Conservation (phyloP, 805 yeast species). For the Scheffersomyces stipitis region DNA sequence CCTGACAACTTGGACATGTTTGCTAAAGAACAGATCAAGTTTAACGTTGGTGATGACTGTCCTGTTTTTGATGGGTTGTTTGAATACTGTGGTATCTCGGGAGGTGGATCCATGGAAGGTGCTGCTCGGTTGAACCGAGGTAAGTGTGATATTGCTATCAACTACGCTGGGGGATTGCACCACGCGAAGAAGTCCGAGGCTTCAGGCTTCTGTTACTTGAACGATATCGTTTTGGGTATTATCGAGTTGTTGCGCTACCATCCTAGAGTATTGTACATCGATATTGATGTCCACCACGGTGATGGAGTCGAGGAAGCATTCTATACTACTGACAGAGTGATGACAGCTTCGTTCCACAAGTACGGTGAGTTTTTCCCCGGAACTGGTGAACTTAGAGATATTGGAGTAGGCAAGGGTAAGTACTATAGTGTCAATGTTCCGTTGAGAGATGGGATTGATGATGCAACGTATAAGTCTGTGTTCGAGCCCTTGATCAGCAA, state of each 20-base stretch:
- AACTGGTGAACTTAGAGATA: slow-evolving; percentile 82
- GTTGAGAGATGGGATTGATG: slow-evolving; percentile 90
- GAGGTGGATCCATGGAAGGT: slow-evolving; percentile 91
- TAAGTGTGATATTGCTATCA: slow-evolving; percentile 87
- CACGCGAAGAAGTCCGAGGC: slow-evolving; percentile 92
- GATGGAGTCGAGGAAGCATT: slow-evolving; percentile 96
- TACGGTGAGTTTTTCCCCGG: slow-evolving; percentile 94
- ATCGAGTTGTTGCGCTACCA: slow-evolving; percentile 76
- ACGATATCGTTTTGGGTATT: slow-evolving; percentile 85
- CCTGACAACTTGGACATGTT: slow-evolving; percentile 90
- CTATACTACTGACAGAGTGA: slow-evolving; percentile 86
- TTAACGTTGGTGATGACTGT: slow-evolving; percentile 93
- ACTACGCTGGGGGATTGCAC: slow-evolving; percentile 92
- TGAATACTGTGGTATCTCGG: slow-evolving; percentile 74
- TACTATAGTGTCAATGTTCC: slow-evolving; percentile 86
- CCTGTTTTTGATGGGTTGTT: slow-evolving; percentile 80
- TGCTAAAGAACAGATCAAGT: slow-evolving; percentile 83
- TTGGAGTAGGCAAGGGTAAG: slow-evolving; percentile 83
- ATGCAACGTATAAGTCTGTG: slow-evolving; percentile 77
- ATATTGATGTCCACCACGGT: slow-evolving; percentile 91
- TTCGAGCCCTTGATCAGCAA: slow-evolving; percentile 85
- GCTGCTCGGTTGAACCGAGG: slow-evolving; percentile 79
- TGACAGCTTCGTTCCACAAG: slow-evolving; percentile 89
- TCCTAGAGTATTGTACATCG: slow-evolving; percentile 84
- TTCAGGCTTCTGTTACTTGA: slow-evolving; percentile 86